phyloP scores from a whole-genome alignment of 2,329 filamentous ascomycete genomes.

The Oidium heveae region DNA sequence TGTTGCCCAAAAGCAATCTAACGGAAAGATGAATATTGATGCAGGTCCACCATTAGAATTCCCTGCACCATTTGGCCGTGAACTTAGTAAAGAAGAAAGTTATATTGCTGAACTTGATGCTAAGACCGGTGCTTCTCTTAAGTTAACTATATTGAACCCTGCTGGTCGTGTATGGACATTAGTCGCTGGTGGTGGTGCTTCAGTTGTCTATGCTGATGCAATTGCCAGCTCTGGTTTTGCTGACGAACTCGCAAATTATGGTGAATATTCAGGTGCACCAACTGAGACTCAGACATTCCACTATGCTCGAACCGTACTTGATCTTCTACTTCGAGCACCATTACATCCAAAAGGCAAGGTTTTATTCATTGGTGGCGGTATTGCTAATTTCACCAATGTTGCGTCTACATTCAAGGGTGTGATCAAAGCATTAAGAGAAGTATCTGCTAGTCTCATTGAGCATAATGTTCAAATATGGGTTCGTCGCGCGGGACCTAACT shows the following conservation, averaged over 20 bases:
- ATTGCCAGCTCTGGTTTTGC: constrained; percentile 93
- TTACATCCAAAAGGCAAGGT: constrained; percentile 78
- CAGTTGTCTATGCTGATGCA: constrained; percentile 94
- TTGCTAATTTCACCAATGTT: constrained; percentile 99
- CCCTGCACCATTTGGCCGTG: constrained; percentile 94
- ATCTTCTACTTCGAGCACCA: constrained; percentile 89
- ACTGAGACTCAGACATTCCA: constrained; percentile 98
- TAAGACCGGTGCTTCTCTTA: constrained; percentile 96
- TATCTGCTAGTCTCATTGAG: constrained; percentile 62
- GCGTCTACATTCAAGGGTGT: constrained; percentile 99
- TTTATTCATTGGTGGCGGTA: constrained; percentile 97
- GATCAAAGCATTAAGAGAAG: constrained; percentile 84
- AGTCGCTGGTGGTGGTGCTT: constrained; percentile 96
- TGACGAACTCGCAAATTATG: constrained; percentile 94
- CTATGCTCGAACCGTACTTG: constrained; percentile 90
- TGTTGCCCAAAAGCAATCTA: constrained; percentile 34
- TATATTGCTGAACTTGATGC: constrained; percentile 98
- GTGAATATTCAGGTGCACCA: constrained; percentile 96
- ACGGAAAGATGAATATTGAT: constrained; percentile 72
- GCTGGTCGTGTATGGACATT: constrained; percentile 91
- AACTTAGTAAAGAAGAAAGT: constrained; percentile 94
- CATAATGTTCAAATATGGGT: constrained; percentile 99
- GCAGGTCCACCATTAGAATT: constrained; percentile 97
- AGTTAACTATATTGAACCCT: constrained; percentile 86
- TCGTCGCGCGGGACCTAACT: constrained; percentile 73